A percentile compares a stretch with the other conserved stretches of the same genome.
Evolutionary conservation across 2,329 filamentous ascomycete genomes (phyloP).

Genomic region (Coniosporium uncinatum): DNA sequence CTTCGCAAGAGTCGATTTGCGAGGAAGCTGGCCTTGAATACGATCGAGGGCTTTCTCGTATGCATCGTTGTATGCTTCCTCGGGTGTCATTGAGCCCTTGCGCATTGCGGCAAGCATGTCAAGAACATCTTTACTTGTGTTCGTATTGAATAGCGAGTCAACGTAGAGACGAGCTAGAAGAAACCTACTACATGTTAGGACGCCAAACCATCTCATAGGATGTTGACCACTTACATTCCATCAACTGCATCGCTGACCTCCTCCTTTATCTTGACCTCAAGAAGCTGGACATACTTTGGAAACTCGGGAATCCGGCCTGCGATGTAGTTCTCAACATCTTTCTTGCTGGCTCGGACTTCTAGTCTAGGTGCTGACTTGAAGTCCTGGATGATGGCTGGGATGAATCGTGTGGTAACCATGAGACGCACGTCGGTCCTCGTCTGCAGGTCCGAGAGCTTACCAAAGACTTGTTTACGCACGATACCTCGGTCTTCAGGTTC

Average conservation of each 20-base stretch:
- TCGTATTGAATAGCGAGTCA: constrained; percentile 1
- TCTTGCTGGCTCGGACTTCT: constrained; percentile 14
- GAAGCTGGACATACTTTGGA: too few relatives aligned
- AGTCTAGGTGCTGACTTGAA: constrained; percentile 10
- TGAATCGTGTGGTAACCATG: constrained; percentile 13
- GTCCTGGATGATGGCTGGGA: constrained; percentile 10
- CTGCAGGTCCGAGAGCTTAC: constrained; percentile 7
- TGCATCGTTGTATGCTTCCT: constrained; percentile 32
- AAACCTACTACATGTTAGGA: too few relatives aligned
- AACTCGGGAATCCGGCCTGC: constrained; percentile 11
- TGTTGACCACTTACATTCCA: too few relatives aligned
- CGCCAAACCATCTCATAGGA: neutral
- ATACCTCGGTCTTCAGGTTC: constrained; percentile 11
- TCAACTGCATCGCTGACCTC: too few relatives aligned
- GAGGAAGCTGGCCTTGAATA: constrained; percentile 29
- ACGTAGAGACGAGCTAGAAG: constrained; percentile 11
- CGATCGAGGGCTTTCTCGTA: constrained; percentile 23
- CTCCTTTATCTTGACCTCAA: too few relatives aligned
- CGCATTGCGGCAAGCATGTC: constrained; percentile 19
- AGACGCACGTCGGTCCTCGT: constrained; percentile 5
- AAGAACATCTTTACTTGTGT: constrained; percentile 16
- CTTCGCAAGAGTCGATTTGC: constrained; percentile 27
- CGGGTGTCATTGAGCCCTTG: constrained; percentile 18
- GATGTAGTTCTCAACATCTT: constrained; percentile 15
- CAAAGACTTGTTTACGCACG: constrained; percentile 6